Conservation (phyloP, 1,139 yeast species). For the Zygosaccharomyces pseudobailii region DNA sequence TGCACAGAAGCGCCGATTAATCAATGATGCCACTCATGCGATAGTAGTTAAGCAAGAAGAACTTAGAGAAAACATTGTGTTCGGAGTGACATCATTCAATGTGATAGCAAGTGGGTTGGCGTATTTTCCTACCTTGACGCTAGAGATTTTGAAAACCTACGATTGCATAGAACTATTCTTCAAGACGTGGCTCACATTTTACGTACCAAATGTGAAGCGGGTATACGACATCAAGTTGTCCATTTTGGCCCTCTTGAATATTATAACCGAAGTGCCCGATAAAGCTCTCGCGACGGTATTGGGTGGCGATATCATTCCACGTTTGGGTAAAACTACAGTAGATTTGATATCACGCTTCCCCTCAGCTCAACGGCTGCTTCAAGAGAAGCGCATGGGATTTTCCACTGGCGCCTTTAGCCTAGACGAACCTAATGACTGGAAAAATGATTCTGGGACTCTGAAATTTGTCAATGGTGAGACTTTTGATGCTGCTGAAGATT, state of each 20-base stretch:
- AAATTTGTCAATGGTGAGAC: constrained; percentile 37
- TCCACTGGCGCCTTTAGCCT: constrained; percentile 38
- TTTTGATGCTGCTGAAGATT: constrained; percentile 39
- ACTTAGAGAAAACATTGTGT: constrained; percentile 38
- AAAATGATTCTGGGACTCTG: constrained; percentile 41
- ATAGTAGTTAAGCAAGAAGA: constrained; percentile 29
- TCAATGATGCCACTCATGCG: constrained; percentile 28
- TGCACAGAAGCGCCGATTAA: constrained; percentile 23
- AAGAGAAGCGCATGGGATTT: constrained; percentile 53
- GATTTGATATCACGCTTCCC: constrained; percentile 59
- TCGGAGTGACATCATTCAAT: constrained; percentile 56
- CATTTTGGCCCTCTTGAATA: constrained; percentile 57
- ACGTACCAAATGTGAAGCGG: constrained; percentile 53
- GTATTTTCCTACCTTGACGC: constrained; percentile 53
- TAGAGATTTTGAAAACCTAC: constrained; percentile 48
- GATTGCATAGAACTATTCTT: constrained; percentile 51
- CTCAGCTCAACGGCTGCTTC: constrained; percentile 59
- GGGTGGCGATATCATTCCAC: constrained; percentile 25
- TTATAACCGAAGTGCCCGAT: constrained; percentile 36
- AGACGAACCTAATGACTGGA: constrained; percentile 37
- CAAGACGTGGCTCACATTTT: constrained; percentile 57
- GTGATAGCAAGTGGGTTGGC: constrained; percentile 64
- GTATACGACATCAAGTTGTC: constrained; percentile 81
- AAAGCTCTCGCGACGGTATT: constrained; percentile 31
- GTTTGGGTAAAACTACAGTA: constrained; percentile 47